These are phyloP conservation scores for Candida dajiaensis DNA, from an alignment of 805 yeast species.

Conservation along the genomic window DNA sequence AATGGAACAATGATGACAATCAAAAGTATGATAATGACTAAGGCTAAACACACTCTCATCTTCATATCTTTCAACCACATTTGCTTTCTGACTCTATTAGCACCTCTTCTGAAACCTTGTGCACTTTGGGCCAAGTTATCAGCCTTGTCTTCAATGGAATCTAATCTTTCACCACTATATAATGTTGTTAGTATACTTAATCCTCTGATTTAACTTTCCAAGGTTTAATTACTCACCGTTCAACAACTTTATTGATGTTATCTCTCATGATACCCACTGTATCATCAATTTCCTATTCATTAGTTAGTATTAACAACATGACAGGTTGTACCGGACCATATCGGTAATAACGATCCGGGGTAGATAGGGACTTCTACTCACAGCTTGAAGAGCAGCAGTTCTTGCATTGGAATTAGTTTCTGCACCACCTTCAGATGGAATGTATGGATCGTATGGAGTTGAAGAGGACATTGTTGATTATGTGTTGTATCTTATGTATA, in stretches of 20 bases:
- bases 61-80: constrained; percentile 99
- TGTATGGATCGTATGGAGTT: constrained; percentile 82
- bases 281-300: constrained; percentile 72
- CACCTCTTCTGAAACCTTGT: constrained; percentile 92
- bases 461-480: constrained; percentile 57
- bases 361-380: constrained; percentile 42
- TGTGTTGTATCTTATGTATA: too few relatives aligned
- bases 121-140: constrained; percentile 90
- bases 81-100: constrained; percentile 94
- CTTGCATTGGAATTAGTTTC: constrained; percentile 32
- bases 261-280: constrained; percentile 98
- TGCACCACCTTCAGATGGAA: constrained; percentile 46
- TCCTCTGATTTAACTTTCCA: too few relatives aligned
- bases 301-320: constrained; percentile 25
- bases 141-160: constrained; percentile 87
- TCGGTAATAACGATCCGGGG: neutral
- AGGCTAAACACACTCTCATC: constrained; percentile 86
- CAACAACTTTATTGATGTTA: constrained; percentile 92
- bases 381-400: constrained; percentile 81
- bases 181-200: too few relatives aligned
- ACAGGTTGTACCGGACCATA: neutral
- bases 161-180: constrained; percentile 80
- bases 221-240: constrained; percentile 27
- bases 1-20: constrained; percentile 90
- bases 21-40: constrained; percentile 71